Base-by-base conservation (phyloP, 805 yeast genomes). In the Kuraishia molischiana region DNA sequence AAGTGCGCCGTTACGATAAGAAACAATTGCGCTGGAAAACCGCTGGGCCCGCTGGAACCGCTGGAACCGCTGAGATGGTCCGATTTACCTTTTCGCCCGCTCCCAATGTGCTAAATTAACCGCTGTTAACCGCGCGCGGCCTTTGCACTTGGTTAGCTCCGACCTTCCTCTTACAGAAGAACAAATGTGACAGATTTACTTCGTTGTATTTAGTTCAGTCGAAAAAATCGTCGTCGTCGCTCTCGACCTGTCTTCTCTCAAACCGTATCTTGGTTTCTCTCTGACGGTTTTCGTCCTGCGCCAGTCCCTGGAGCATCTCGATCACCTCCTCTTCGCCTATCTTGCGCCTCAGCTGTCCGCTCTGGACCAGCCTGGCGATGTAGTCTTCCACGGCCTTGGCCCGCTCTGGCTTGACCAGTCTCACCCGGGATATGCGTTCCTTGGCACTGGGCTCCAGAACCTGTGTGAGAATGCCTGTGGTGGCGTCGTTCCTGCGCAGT, bases 321-420 rank as follows among this genome's bases (percentile, higher is more conserved):
- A 87, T 95, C 38, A 90, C 72, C 45, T 87, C 95, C 24, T 72
- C 68, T 54, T 92, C 97, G 6, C 70, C 66, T n/a, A 90, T 65
- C 54, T 85, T 85, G 42, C 77, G 69, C 38, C 74, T 65, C 26
- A 90, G 62, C 42, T 82, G 85, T 2, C 97, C 97, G 46, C 82
- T 69, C 42, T 77, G 75, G 6, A 79, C 83, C 55, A 90, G 61
- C 48, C 78, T 75, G 20, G 82, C 61, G 33, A 90, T 62, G 49
- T 90, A 77, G 44, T 79, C 77, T 50, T 90, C 97, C 11, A 87
- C 97, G 3, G 87, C 84, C 37, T 73, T 71, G 1, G 95, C 97
- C 40, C 97, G 68, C 38, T 92, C 97, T 2, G 94, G 94, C 52
- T 89, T 76, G 32, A 90, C 98, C 54, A 92, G 72, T 21, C 86